These are phyloP conservation scores for Rhynchospora tenuis DNA, from an alignment of 176 grass and related monocot species.

Conservation along the genomic window DNA sequence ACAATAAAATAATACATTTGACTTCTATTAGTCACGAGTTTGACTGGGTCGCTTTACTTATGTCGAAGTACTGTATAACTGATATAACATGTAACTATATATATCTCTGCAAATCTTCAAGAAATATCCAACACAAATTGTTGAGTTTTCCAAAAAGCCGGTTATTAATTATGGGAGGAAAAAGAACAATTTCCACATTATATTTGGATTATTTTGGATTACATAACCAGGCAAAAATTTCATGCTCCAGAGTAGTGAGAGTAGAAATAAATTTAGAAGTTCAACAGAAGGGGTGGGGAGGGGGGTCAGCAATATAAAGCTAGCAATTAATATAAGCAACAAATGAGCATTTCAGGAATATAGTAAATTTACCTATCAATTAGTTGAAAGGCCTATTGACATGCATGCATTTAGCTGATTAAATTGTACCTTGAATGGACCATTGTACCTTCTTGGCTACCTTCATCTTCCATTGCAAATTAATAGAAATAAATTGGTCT, in stretches of 20 bases:
- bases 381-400: not conserved
- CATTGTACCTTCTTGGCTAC: conserved; percentile 12
- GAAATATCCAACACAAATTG: not conserved
- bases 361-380: not conserved
- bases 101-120: not conserved
- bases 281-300: no score
- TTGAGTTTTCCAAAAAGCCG: not conserved
- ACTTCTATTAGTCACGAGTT: not conserved
- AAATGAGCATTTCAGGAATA: not conserved
- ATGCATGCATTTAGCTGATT: conserved; percentile 12
- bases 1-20: no score
- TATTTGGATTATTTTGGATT: not conserved
- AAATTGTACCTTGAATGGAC: conserved; percentile 16
- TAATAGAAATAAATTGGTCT: not conserved
- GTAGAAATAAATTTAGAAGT: not conserved
- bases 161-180: not conserved
- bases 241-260: not conserved
- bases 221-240: not conserved
- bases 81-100: not conserved
- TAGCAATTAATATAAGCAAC: conserved; percentile 1
- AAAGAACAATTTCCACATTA: not conserved
- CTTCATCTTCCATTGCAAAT: conserved; percentile 11
- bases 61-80: not conserved
- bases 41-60: not conserved
- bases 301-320: not conserved